A percentile compares a stretch with the other conserved stretches of the same genome.
Conservation (phyloP, 208 protist species). For the Trypanosoma boissoni region DNA sequence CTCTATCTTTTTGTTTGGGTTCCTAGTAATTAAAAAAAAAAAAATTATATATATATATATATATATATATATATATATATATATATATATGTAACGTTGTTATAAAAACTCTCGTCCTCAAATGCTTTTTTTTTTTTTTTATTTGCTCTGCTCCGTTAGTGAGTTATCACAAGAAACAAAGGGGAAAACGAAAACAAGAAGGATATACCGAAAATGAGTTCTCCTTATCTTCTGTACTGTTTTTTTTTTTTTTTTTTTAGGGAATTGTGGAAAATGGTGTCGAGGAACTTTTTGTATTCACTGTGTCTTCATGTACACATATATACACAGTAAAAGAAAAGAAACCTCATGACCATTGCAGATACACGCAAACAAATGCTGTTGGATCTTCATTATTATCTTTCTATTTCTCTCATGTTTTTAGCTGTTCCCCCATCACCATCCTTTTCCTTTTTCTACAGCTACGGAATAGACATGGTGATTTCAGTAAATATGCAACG, state of each 20-base stretch:
- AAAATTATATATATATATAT: conserved; percentile 16
- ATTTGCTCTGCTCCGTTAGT: too few species aligned
- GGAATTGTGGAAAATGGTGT: not conserved
- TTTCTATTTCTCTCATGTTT: too few species aligned
- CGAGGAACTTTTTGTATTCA: not conserved
- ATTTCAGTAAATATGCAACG: too few species aligned
- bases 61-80: conserved; percentile 10
- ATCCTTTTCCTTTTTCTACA: not conserved
- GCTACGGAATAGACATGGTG: not conserved
- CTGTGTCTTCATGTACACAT: too few species aligned
- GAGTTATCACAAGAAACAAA: conserved; percentile 1
- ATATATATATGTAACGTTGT: not conserved
- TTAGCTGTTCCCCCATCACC: not conserved
- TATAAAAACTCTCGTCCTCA: too few species aligned
- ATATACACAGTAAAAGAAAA: too few species aligned
- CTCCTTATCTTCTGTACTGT: not conserved
- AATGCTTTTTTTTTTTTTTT: too few species aligned
- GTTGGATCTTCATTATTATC: too few species aligned
- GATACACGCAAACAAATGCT: too few species aligned
- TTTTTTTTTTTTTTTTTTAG: conserved; percentile 1
- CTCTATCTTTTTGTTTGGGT: not conserved
- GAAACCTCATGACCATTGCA: too few species aligned
- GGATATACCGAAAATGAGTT: not conserved
- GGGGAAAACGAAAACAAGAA: not conserved
- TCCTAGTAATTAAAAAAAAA: not conserved